Percentiles rank a stretch among this genome's conserved stretches.
These are phyloP conservation scores for Botrytis sinoallii DNA, from an alignment of 2,329 filamentous ascomycete species.

Conservation along the genomic window DNA sequence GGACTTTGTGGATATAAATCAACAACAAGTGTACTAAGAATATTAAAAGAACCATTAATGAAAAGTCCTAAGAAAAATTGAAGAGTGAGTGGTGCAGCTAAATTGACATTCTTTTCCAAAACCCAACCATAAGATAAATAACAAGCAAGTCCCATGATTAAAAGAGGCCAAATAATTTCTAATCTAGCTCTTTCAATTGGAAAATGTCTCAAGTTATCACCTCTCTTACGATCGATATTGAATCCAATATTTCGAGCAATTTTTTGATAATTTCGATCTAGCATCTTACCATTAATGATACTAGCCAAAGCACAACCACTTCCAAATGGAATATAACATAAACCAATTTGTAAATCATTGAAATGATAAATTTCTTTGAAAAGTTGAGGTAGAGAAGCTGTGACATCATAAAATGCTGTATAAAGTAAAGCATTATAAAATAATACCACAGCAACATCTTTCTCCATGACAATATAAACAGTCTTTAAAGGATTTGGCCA, in stretches of 20 bases:
- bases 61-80: slow-evolving; percentile 56
- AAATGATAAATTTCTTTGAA: slow-evolving; percentile 36
- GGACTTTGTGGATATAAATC: slow-evolving; percentile 60
- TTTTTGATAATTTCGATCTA: slow-evolving; percentile 68
- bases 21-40: slow-evolving; percentile 61
- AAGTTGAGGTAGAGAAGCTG: slow-evolving; percentile 51
- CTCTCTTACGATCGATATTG: slow-evolving; percentile 56
- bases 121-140: slow-evolving; percentile 58
- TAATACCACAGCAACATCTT: slow-evolving; percentile 54
- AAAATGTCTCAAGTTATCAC: slow-evolving; percentile 38
- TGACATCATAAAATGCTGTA: slow-evolving; percentile 52
- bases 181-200: slow-evolving; percentile 45
- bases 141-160: slow-evolving; percentile 52
- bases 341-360: slow-evolving; percentile 37
- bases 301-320: slow-evolving; percentile 49
- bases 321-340: slow-evolving; percentile 45
- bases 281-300: slow-evolving; percentile 53
- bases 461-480: slow-evolving; percentile 52
- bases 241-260: slow-evolving; percentile 61
- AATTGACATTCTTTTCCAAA: slow-evolving; percentile 48
- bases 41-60: slow-evolving; percentile 60
- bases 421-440: slow-evolving; percentile 54
- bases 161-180: slow-evolving; percentile 52
- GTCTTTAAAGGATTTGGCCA: slow-evolving; percentile 58
- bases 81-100: slow-evolving; percentile 55